These are phyloP conservation scores for Tuctoria greenei DNA, from an alignment of 176 grass and related monocot species.

Conservation along the genomic window DNA sequence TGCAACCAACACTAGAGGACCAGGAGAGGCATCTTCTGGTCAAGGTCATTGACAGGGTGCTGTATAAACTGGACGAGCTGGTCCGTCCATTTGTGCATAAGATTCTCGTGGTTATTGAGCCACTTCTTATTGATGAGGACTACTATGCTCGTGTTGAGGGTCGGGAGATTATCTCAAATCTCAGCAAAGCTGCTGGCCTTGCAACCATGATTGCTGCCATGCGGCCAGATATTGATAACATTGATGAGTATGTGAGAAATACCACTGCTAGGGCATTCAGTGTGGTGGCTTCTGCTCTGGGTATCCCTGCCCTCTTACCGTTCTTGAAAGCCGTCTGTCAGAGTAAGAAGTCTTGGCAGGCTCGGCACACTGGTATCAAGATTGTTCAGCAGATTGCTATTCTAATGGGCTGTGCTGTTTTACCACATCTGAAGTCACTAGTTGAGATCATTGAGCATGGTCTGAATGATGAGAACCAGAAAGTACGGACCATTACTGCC, in stretches of 20 bases:
- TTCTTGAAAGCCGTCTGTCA: slow-evolving; percentile 77
- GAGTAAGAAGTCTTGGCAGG: slow-evolving; percentile 95
- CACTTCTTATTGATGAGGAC: slow-evolving; percentile 94
- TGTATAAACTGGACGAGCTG: slow-evolving; percentile 97
- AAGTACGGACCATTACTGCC: slow-evolving; percentile 93
- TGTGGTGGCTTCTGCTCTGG: slow-evolving; percentile 94
- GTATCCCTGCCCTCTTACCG: slow-evolving; percentile 82
- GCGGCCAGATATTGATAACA: slow-evolving; percentile 97
- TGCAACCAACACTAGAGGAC: slow-evolving; percentile 95
- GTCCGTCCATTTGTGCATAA: slow-evolving; percentile 98
- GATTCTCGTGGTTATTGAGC: slow-evolving; percentile 95
- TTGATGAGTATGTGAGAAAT: slow-evolving; percentile 97
- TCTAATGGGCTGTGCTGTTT: slow-evolving; percentile 93
- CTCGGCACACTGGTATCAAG: slow-evolving; percentile 88
- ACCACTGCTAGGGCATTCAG: slow-evolving; percentile 96
- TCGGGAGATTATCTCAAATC: slow-evolving; percentile 92
- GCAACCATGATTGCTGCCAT: slow-evolving; percentile 99
- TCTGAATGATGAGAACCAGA: slow-evolving; percentile 88
- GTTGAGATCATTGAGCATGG: slow-evolving; percentile 99
- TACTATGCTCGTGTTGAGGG: slow-evolving; percentile 99
- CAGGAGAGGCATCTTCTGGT: slow-evolving; percentile 95
- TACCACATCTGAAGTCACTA: slow-evolving; percentile 86
- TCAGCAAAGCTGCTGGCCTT: slow-evolving; percentile 96
- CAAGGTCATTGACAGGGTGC: slow-evolving; percentile 96
- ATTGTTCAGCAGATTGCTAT: slow-evolving; percentile 98